A percentile compares a stretch with the other conserved stretches of the same genome.
Evolutionary conservation across 495 filamentous ascomycete species (phyloP).

Genomic region (Penicillium ochrochloron): DNA sequence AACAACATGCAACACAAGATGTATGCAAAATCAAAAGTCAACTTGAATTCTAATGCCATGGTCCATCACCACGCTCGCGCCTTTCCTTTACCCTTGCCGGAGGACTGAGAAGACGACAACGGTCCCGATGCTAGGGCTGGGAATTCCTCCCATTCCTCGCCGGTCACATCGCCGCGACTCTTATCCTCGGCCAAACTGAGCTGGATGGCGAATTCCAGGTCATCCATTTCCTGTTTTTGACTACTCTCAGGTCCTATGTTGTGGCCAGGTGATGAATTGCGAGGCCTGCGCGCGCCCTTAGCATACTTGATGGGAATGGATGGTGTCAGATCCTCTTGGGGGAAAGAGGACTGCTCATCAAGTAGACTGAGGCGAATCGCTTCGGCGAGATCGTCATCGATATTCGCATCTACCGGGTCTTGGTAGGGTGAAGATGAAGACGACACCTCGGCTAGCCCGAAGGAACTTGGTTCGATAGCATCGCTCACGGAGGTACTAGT

Average conservation of each 20-base stretch:
- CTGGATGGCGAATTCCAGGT: constrained; percentile 82
- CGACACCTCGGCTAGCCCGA: constrained; percentile 53
- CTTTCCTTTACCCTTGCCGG: constrained; percentile 46
- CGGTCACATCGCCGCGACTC: constrained; percentile 46
- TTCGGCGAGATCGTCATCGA: constrained; percentile 77
- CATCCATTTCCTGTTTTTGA: constrained; percentile 62
- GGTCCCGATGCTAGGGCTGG: constrained; percentile 55
- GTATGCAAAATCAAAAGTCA: constrained; percentile 1
- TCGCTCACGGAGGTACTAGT: constrained; percentile 50
- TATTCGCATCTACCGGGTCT: constrained; percentile 55
- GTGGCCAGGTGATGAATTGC: constrained; percentile 29
- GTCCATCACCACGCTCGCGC: constrained; percentile 40
- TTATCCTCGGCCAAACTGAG: constrained; percentile 83
- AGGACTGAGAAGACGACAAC: constrained; percentile 48
- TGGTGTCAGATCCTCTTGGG: constrained; percentile 38
- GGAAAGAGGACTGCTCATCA: constrained; percentile 43
- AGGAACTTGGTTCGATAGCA: constrained; percentile 48
- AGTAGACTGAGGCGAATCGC: constrained; percentile 80
- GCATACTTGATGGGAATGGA: constrained; percentile 60
- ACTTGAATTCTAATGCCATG: constrained; percentile 11
- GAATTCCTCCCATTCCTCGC: constrained; percentile 57
- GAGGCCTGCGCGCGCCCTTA: constrained; percentile 30
- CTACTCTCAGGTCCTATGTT: constrained; percentile 40
- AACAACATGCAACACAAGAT: too few species aligned
- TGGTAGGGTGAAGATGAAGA: constrained; percentile 47